Percentiles rank a stretch among this genome's conserved stretches.
These are phyloP conservation scores for Phascolomyces articulosus DNA, from an alignment of 371 early-diverging fungal species.

Conservation along the genomic window DNA sequence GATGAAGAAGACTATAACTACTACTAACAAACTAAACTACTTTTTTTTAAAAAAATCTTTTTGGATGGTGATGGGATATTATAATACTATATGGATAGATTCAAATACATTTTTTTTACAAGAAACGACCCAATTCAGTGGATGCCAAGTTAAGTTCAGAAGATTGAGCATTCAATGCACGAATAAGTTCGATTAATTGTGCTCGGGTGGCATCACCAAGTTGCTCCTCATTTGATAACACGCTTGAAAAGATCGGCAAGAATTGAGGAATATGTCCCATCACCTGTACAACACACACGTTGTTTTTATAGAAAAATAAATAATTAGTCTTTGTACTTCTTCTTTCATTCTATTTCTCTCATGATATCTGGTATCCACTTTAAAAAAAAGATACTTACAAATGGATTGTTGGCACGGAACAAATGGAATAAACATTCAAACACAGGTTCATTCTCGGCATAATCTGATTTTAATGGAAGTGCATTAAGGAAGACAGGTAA, in stretches of 20 bases:
- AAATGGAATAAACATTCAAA: constrained; percentile 69
- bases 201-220: constrained; percentile 51
- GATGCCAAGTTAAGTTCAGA: constrained; percentile 38
- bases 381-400: constrained; percentile 22
- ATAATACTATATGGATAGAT: too few species aligned
- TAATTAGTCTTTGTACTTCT: background rate
- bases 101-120: constrained; percentile 22
- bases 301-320: background rate
- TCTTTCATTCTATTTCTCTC: background rate
- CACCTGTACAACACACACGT: constrained; percentile 21
- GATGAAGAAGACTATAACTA: background rate
- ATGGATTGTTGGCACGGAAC: constrained; percentile 57
- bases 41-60: too few species aligned
- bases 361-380: too few species aligned
- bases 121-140: constrained; percentile 39
- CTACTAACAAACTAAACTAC: background rate
- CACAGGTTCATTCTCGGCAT: constrained; percentile 79
- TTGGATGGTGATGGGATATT: too few species aligned
- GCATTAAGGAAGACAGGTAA: constrained; percentile 72
- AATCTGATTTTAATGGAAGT: constrained; percentile 81
- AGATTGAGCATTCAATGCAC: constrained; percentile 49
- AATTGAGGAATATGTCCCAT: constrained; percentile 42
- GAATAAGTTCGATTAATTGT: constrained; percentile 61
- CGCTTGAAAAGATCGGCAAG: constrained; percentile 49
- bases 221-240: constrained; percentile 56